Base-by-base conservation (phyloP, 805 yeast species). In the Ogataea trehalophila region DNA sequence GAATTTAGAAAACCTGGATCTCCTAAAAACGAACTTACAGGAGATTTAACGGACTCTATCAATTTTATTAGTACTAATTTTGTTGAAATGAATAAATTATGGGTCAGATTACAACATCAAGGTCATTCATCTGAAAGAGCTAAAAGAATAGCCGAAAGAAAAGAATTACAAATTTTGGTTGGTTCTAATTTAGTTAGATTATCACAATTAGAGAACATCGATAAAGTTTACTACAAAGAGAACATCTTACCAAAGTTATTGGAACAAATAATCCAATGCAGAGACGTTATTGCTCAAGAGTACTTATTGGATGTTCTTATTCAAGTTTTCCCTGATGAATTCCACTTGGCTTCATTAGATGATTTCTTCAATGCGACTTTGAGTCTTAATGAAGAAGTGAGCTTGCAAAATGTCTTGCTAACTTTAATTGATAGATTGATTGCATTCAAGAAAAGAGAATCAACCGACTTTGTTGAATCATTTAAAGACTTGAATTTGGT, bases 31-130 rank as follows among this genome's bases (percentile, higher is more conserved):
- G 53, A 53, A 16, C 39, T 55, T 5, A 44, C 61, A 36, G 56
- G 79, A 5, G 61, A 77, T 55, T 70, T 84, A 42, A 70, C 76
- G 42, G 90, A 85, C 52, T 81, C 91, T 2, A 85, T 89, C 38
- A 81, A 83, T 48, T 92, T 91, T 60, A 78, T 91, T 34, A 75
- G 88, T 44, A 80, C 87, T 17, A 94, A 94, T 64, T 94, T 94
- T 64, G 82, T 92, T 48, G 99, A 94, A 65, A 94, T 94, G 99
- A 94, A 94, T 71, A 94, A 94, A 66, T 73, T 94, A 41, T 94
- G 99, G 99, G 98, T 94, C 4, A 77, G 99, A 44, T 72, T 91
- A 54, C 98, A 92, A 68, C 96, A 91, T 63, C 96, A 90, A 66
- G 98, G 98, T 2, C 96, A 89, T 52, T 79, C 92, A 4, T 77